Evolutionary conservation across 495 filamentous ascomycete species (phyloP), one percentile per base, ranked within the genome.

Genomic region (Hypoxylon fragiforme): DNA sequence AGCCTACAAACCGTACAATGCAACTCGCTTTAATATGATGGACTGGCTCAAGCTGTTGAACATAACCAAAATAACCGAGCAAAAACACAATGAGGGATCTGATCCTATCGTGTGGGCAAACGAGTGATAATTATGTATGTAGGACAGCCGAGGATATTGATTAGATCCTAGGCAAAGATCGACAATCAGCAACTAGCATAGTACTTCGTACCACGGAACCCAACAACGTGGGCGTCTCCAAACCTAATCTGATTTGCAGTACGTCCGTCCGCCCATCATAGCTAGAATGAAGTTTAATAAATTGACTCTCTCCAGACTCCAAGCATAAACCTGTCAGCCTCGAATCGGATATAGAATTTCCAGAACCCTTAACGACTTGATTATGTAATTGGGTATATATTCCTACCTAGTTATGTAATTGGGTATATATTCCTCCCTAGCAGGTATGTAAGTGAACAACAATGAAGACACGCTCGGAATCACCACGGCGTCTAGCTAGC

Each of bases 221-320:
- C 58, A 48, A 37, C 52, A 49, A 36, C 48, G 9, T 57, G 58
- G 58, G 35, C 56, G 38, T 48, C 37, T 44, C 43, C 26, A 57
- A 62, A 62, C 48, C 31, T 53, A 49, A 62, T 57, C 58, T 62
- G 18, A 30, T 18, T 28, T 49, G 18, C 43, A 34, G 34, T 20
- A 53, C 47, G 32, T 43, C 43, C 52, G 49, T 48, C 32, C 0
- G 19, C 13, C 19, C 30, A 32, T 35, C 26, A 15, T 15, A 1
- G 15, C 14, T 14, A 24, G 34, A 40, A 53, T 13, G n/a, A 31
- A 52, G 31, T 6, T 31, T 36, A 47, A 31, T 41, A 3, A 43
- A 41, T 12, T n/a, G 37, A 18, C n/a, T 15, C 5, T 2, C 21
- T 37, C 3, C 26, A n/a, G n/a, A 30, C 22, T 15, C 21, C 21